phyloP scores from a whole-genome alignment of 768 basidiomycete genomes.

The Phaeolepiota aurea region DNA sequence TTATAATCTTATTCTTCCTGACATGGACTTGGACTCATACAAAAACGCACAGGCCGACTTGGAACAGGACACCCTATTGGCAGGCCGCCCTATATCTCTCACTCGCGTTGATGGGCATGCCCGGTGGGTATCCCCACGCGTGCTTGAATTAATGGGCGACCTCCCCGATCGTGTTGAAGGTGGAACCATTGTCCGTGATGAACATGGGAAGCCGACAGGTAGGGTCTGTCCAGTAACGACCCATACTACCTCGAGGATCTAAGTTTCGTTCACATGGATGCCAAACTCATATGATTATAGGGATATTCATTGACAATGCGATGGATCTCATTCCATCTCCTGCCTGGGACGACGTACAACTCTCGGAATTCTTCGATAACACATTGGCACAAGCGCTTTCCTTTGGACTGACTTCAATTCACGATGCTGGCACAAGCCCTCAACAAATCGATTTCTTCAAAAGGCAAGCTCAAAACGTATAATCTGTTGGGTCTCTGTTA shows the following conservation, averaged over 20 bases:
- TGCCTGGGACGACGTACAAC: slow-evolving; percentile 49
- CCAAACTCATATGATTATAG: slow-evolving; percentile 18
- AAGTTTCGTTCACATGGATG: neutral
- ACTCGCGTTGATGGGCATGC: slow-evolving; percentile 80
- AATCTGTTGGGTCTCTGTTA: neutral
- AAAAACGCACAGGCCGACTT: slow-evolving; percentile 85
- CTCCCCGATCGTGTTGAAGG: slow-evolving; percentile 63
- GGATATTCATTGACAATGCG: slow-evolving; percentile 84
- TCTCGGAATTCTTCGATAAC: slow-evolving; percentile 49
- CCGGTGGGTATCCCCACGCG: slow-evolving; percentile 72
- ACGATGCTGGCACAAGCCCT: slow-evolving; percentile 62
- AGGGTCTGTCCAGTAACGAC: neutral
- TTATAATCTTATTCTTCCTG: neutral
- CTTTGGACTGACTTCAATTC: slow-evolving; percentile 78
- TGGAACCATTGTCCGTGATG: slow-evolving; percentile 64
- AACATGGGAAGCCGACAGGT: slow-evolving; percentile 63
- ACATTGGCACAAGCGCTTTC: slow-evolving; percentile 64
- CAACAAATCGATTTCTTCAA: slow-evolving; percentile 55
- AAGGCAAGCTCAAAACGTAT: slow-evolving; percentile 27
- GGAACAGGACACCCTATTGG: slow-evolving; percentile 57
- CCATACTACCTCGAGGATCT: too few species aligned
- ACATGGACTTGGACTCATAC: neutral
- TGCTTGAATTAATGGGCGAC: slow-evolving; percentile 53
- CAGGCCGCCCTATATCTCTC: slow-evolving; percentile 64
- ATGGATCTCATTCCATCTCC: slow-evolving; percentile 70